Base-by-base conservation (phyloP, 2,329 filamentous ascomycete species). In the Alternaria ethzedia region DNA sequence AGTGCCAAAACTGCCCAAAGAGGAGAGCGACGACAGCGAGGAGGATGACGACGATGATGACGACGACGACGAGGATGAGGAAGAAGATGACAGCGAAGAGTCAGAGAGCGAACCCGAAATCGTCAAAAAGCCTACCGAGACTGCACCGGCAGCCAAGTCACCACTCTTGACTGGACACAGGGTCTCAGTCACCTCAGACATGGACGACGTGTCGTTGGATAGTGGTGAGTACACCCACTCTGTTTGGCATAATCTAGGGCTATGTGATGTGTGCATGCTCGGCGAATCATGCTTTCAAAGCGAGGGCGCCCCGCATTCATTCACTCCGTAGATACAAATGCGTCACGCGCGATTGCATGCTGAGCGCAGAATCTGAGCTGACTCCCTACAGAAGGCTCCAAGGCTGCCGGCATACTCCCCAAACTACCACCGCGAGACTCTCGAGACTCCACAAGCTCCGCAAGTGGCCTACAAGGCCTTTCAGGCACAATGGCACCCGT, bases 401-500 rank as follows among this genome's bases (percentile, higher is more conserved):
- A 75, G 54, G 61, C 66, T 26, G 49, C 73, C 15, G 44, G 57
- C 21, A 64, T 69, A 62, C 73, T 85, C 17, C 84, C 85, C 55
- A 89, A 87, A 77, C 86, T 87, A 54, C 81, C 89, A 52, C 89
- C 88, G 46, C 77, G 78, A 52, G 69, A 73, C 55, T 74, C 89
- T 46, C 78, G 77, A 54, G 71, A 79, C 50, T 77, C 75, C 7
- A 70, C 69, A 41, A 66, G 63, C 57, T 72, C 73, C 7, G 70
- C 69, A 23, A 66, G 66, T 56, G 72, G 72, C 7, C 60, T 84
- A 89, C 89, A 90, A 79, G 93, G 91, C 69, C 86, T 96, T 57
- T 90, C 91, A 43, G 90, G 87, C 59, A 88, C 87, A 49, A 85
- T 96, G 54, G 90, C 92, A 36, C 86, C 91, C 30, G 87, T 93